Percentiles rank a stretch among this genome's conserved stretches.
Conservation (phyloP, 2,329 filamentous ascomycete genomes). For the Curvularia spicifera region DNA sequence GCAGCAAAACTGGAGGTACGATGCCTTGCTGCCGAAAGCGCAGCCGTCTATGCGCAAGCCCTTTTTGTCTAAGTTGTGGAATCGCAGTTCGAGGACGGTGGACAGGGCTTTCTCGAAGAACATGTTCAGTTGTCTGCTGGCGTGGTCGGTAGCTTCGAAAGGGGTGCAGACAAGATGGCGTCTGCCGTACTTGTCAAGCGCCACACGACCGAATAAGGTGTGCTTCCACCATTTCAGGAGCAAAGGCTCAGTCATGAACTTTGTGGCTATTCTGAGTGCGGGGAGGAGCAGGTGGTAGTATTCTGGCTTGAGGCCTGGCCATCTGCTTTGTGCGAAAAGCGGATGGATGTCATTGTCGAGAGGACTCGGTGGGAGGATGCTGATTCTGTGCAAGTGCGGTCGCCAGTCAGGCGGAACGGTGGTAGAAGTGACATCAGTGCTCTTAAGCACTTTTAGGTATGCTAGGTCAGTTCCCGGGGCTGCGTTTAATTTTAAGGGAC, state of each 20-base stretch:
- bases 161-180: neutral
- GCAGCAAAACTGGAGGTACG: neutral
- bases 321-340: slow-evolving; percentile 3
- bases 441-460: neutral
- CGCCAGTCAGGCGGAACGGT: neutral
- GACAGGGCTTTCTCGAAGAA: neutral
- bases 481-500: neutral
- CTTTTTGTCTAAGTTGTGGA: neutral
- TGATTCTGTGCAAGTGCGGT: neutral
- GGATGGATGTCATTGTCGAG: slow-evolving; percentile 6
- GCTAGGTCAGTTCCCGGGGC: neutral
- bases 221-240: slow-evolving; percentile 12
- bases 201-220: neutral
- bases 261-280: slow-evolving; percentile 8
- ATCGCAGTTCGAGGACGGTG: neutral
- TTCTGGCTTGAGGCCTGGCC: neutral
- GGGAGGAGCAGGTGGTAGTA: slow-evolving; percentile 4
- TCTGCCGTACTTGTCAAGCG: neutral
- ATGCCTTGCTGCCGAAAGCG: neutral
- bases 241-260: slow-evolving; percentile 6
- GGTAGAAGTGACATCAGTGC: neutral
- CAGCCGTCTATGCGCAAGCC: neutral
- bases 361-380: no score
- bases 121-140: neutral
- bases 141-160: neutral